Evolutionary conservation across 1,284 basidiomycete species (phyloP), one percentile per base, ranked within the genome.

Genomic region (Cryptococcus sp.): DNA sequence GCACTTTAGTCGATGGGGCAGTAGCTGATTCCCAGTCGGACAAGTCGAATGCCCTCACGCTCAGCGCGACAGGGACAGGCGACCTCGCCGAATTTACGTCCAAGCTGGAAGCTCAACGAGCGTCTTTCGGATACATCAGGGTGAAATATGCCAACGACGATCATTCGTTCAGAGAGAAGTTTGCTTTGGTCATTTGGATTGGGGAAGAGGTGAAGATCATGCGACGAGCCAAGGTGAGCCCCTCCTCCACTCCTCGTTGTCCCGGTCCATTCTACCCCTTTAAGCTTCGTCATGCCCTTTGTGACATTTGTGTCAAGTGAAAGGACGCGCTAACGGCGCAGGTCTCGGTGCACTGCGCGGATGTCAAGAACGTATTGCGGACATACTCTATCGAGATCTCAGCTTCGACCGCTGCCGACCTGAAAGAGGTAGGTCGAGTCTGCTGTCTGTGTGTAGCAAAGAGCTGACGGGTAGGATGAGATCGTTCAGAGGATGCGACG

Each of bases 161-260:
- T 49, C 67, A 88, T 84, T 76, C 85, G 40, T 83, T 79, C 72
- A 81, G 90, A 54, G 85, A 91, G 77, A 93, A 92, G 77, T 93
- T 93, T 74, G 80, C 88, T 58, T 78, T 93, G 63, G 80, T 93
- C 70, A 82, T 84, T 51, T 93, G 90, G 89, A 92, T 93, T 72
- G 90, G 90, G 35, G 77, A 81, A 33, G 74, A 78, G 38, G 89
- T 87, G 74, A 88, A 87, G 76, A 78, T 91, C 57, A 91, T 93
- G 90, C 80, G 90, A 54, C 86, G 84, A 74, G 90, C 84, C 38
- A 91, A 87, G 82, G 88, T 87, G 57, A 56, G 80, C 69, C 24
- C 2, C 12, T 16, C 1, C 24, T 43, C 37, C 25, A 38, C 18
- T 32, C 18, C 36, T 31, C 21, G 18, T n/a, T n/a, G n/a, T n/a